Conservation (phyloP, 106 monocot species). For the Phalaenopsis aphrodite region DNA sequence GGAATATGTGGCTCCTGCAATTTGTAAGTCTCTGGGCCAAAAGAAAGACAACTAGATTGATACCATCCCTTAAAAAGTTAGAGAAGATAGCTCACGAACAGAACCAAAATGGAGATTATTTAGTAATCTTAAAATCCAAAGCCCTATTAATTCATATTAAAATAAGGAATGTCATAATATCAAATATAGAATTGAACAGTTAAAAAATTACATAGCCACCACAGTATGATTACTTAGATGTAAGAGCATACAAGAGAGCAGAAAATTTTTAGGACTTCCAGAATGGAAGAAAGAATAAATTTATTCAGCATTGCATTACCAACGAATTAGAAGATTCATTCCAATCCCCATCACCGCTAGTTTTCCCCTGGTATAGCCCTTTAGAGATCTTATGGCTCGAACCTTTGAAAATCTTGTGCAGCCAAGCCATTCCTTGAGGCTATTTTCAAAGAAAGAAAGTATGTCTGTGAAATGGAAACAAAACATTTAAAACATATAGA, state of each 20-base stretch:
- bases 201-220: background rate
- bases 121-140: too few relatives aligned
- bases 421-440: slow-evolving; percentile 56
- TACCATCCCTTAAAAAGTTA: too few relatives aligned
- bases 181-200: too few relatives aligned
- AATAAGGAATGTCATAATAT: too few relatives aligned
- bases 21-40: too few relatives aligned
- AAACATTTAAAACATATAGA: background rate
- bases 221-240: background rate
- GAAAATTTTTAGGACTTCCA: background rate
- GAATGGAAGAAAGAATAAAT: background rate
- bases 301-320: slow-evolving; percentile 12
- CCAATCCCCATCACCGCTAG: slow-evolving; percentile 15
- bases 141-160: too few relatives aligned
- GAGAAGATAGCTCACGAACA: too few relatives aligned
- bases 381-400: slow-evolving; percentile 59
- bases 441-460: background rate
- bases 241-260: background rate
- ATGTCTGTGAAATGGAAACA: background rate
- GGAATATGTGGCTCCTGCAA: too few relatives aligned
- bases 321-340: slow-evolving; percentile 20
- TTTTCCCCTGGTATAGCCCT: slow-evolving; percentile 49
- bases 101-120: too few relatives aligned
- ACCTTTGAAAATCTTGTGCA: slow-evolving; percentile 76
- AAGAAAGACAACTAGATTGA: too few relatives aligned